Evolutionary conservation across 2,329 filamentous ascomycete genomes (phyloP).

Genomic region (Hymenoscyphus repandus): DNA sequence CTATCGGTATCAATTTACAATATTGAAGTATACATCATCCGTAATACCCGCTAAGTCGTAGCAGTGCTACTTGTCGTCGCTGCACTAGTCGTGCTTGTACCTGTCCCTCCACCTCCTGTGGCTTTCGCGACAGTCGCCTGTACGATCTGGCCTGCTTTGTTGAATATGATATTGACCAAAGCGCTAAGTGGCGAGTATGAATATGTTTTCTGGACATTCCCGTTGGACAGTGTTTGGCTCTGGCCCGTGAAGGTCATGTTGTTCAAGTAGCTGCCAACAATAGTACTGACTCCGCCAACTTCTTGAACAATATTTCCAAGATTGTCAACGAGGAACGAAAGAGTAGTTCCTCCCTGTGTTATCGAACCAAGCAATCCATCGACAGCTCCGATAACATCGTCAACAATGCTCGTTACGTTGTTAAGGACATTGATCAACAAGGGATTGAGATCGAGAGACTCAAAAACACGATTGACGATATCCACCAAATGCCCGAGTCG

Average conservation of each 20-base stretch:
- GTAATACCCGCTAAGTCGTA: not conserved
- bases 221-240: constrained; percentile 29
- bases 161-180: constrained; percentile 51
- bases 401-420: constrained; percentile 47
- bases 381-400: constrained; percentile 49
- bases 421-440: constrained; percentile 52
- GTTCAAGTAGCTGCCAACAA: constrained; percentile 52
- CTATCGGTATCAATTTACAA: too few relatives aligned
- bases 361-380: constrained; percentile 55
- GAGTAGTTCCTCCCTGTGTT: constrained; percentile 47
- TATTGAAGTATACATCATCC: too few relatives aligned
- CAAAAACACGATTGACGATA: constrained; percentile 56
- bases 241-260: constrained; percentile 51
- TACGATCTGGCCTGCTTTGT: constrained; percentile 49
- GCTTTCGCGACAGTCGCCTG: constrained; percentile 37
- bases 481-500: constrained; percentile 54
- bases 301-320: constrained; percentile 59
- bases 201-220: constrained; percentile 46
- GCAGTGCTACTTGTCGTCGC: constrained; percentile 2
- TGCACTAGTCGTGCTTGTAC: constrained; percentile 1
- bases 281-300: constrained; percentile 45
- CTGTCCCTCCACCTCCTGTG: constrained; percentile 1
- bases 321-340: constrained; percentile 55
- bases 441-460: constrained; percentile 55
- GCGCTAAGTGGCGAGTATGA: constrained; percentile 44